phyloP scores from a whole-genome alignment of 2,329 filamentous ascomycete species.

The Chalara sp. region DNA sequence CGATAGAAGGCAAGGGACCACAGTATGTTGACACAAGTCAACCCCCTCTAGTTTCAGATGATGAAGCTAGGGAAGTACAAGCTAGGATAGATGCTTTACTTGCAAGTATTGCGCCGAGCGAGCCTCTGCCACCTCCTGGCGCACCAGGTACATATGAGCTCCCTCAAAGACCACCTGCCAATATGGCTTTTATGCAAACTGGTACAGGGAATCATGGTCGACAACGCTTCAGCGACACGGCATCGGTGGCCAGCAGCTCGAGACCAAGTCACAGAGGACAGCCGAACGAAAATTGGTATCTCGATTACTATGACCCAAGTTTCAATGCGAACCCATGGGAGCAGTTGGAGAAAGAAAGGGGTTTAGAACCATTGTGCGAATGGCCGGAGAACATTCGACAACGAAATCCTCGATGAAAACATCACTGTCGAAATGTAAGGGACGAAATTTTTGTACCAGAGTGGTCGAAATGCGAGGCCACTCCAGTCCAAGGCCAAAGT shows the following conservation, averaged over 20 bases:
- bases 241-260: constrained; percentile 9
- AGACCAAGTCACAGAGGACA: constrained; percentile 19
- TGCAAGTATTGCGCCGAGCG: background rate
- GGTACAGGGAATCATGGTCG: background rate
- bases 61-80: constrained; percentile 18
- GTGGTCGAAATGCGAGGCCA: no score
- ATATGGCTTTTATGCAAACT: constrained; percentile 10
- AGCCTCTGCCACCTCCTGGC: background rate
- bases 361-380: constrained; percentile 35
- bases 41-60: constrained; percentile 19
- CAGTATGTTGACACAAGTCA: constrained; percentile 19
- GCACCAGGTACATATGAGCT: background rate
- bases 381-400: constrained; percentile 33
- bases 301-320: constrained; percentile 60
- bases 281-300: constrained; percentile 48
- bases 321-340: constrained; percentile 72
- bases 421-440: no score
- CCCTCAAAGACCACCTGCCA: constrained; percentile 6
- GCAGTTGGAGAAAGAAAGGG: constrained; percentile 40
- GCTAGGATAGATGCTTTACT: constrained; percentile 17
- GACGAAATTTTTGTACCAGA: no score
- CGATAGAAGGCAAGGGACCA: constrained; percentile 9
- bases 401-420: no score
- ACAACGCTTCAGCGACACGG: constrained; percentile 5
- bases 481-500: no score